Percentiles rank a stretch among this genome's conserved stretches.
phyloP scores from a whole-genome alignment of 208 protist genomes.

The Leishmania gerbilli region DNA sequence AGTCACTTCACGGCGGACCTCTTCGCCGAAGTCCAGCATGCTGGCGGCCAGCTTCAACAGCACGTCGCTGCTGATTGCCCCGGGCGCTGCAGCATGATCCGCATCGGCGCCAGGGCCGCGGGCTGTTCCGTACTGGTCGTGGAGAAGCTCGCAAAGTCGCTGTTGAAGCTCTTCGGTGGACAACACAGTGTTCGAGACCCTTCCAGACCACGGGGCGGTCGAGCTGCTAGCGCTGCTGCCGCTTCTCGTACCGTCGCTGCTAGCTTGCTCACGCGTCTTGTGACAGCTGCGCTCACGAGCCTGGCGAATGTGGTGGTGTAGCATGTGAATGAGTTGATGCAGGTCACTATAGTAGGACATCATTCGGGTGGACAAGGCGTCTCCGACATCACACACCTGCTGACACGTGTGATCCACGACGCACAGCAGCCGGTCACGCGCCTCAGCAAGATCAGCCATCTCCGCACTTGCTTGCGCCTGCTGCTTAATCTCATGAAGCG shows the following conservation, averaged over 20 bases:
- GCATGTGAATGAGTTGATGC: slow-evolving; percentile 52
- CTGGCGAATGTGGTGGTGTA: slow-evolving; percentile 43
- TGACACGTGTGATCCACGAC: slow-evolving; percentile 43
- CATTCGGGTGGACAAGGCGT: slow-evolving; percentile 45
- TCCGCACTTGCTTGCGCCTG: slow-evolving; percentile 1
- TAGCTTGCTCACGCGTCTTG: background rate
- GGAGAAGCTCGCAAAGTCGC: slow-evolving; percentile 26
- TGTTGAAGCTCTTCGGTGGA: background rate
- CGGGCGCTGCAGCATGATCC: background rate
- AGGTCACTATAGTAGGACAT: slow-evolving; percentile 65
- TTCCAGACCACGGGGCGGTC: slow-evolving; percentile 1
- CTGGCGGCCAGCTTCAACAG: slow-evolving; percentile 68
- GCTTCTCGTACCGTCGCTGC: background rate
- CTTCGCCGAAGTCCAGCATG: slow-evolving; percentile 74
- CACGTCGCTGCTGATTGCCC: slow-evolving; percentile 13
- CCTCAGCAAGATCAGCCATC: background rate
- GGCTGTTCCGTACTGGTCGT: slow-evolving; percentile 32
- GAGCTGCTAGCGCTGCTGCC: slow-evolving; percentile 7
- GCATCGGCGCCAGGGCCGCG: background rate
- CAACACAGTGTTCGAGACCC: background rate
- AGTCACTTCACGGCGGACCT: slow-evolving; percentile 58
- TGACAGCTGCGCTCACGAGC: slow-evolving; percentile 5
- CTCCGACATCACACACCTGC: slow-evolving; percentile 46
- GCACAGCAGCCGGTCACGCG: slow-evolving; percentile 26
- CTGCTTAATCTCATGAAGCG: slow-evolving; percentile 10